A percentile compares a stretch with the other conserved stretches of the same genome.
Conservation (phyloP, 805 yeast genomes). For the Groenewaldozyma salmanticensis region DNA sequence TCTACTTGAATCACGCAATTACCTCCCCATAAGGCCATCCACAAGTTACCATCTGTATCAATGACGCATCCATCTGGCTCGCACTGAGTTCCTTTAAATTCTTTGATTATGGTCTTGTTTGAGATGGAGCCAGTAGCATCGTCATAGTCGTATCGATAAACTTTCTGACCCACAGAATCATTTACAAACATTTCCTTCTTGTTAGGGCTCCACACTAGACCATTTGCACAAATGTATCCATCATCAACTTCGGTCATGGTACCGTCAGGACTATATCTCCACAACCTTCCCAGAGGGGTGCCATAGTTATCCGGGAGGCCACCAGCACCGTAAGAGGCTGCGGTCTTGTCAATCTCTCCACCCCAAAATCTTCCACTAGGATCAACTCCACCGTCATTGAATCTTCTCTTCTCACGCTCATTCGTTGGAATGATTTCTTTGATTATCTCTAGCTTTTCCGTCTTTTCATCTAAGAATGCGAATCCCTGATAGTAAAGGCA, state of each 20-base stretch:
- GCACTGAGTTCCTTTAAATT: slow-evolving; percentile 16
- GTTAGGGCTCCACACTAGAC: slow-evolving; percentile 45
- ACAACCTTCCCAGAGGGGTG: slow-evolving; percentile 25
- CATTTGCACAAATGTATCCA: slow-evolving; percentile 40
- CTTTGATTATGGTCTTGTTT: slow-evolving; percentile 23
- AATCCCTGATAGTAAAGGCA: slow-evolving; percentile 28
- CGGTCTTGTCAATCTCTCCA: slow-evolving; percentile 26
- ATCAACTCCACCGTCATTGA: slow-evolving; percentile 78
- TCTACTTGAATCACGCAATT: slow-evolving; percentile 11
- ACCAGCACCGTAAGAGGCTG: slow-evolving; percentile 22
- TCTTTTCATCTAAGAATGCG: slow-evolving; percentile 27
- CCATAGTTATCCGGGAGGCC: slow-evolving; percentile 18
- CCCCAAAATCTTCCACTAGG: slow-evolving; percentile 67
- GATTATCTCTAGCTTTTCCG: slow-evolving; percentile 25
- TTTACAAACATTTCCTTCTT: slow-evolving; percentile 40
- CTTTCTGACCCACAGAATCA: slow-evolving; percentile 38
- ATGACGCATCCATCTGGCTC: slow-evolving; percentile 32
- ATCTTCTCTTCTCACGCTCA: slow-evolving; percentile 31
- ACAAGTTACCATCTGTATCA: slow-evolving; percentile 21
- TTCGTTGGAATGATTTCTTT: slow-evolving; percentile 24
- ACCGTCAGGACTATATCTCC: slow-evolving; percentile 31
- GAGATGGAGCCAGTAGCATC: slow-evolving; percentile 26
- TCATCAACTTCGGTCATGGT: slow-evolving; percentile 22
- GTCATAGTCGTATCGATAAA: slow-evolving; percentile 40
- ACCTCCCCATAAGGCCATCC: slow-evolving; percentile 23